phyloP scores from a whole-genome alignment of 148 eudicot genomes.

The Camellia lanceoleosa region DNA sequence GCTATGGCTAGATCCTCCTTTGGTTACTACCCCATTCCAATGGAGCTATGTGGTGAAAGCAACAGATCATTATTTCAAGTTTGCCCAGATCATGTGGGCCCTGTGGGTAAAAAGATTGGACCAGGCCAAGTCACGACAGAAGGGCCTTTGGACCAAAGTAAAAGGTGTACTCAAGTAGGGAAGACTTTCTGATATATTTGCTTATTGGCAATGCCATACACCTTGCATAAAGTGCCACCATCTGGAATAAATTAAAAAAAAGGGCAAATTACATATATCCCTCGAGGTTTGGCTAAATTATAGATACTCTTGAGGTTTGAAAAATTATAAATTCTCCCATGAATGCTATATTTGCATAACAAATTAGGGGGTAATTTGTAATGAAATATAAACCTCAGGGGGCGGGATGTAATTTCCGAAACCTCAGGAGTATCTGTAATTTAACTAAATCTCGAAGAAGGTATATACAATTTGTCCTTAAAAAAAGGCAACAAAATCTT shows the following conservation, averaged over 20 bases:
- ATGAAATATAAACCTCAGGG: no score
- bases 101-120: not conserved
- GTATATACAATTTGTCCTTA: no score
- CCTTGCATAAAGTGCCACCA: constrained; percentile 16
- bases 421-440: no score
- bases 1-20: not conserved
- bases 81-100: constrained; percentile 1
- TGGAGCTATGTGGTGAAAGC: not conserved
- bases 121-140: constrained; percentile 1
- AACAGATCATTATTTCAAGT: not conserved
- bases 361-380: no score
- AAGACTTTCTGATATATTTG: constrained; percentile 5
- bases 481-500: not conserved
- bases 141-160: constrained; percentile 8
- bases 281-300: no score
- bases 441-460: no score
- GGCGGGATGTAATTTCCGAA: no score
- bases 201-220: constrained; percentile 9
- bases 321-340: no score
- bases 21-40: not conserved
- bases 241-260: not conserved
- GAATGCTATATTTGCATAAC: no score
- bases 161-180: constrained; percentile 13
- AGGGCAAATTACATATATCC: no score
- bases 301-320: no score